phyloP scores from a whole-genome alignment of 768 basidiomycete species.

The Naganishia vishniacii region DNA sequence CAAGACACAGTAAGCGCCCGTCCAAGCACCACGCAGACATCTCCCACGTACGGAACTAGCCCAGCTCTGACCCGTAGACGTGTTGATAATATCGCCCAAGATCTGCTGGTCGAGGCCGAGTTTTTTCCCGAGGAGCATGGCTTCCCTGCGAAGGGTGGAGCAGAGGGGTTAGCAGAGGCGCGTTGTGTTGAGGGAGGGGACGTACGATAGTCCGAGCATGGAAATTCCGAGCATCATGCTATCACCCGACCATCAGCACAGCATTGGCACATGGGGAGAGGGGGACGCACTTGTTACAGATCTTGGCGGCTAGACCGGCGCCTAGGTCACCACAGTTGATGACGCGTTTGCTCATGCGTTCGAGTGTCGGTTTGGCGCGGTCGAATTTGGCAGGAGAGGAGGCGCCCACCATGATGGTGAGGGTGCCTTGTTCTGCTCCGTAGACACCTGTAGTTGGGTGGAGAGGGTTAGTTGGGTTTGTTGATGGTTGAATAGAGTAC shows the following conservation, averaged over 20 bases:
- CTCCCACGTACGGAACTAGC: slow-evolving; percentile 19
- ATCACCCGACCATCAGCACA: neutral
- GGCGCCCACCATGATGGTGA: slow-evolving; percentile 30
- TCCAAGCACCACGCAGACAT: neutral
- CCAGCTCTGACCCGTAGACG: slow-evolving; percentile 29
- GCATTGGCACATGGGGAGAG: too few species aligned
- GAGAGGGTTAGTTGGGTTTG: neutral
- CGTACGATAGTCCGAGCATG: slow-evolving; percentile 30
- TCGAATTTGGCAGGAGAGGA: slow-evolving; percentile 23
- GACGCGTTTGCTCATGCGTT: slow-evolving; percentile 22
- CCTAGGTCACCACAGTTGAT: slow-evolving; percentile 27
- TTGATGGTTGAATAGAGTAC: too few species aligned
- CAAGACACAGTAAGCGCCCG: too few species aligned
- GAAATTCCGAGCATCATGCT: slow-evolving; percentile 30
- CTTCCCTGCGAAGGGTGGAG: slow-evolving; percentile 18
- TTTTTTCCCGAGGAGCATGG: slow-evolving; percentile 28
- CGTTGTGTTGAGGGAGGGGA: too few species aligned
- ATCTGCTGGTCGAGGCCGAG: slow-evolving; percentile 26
- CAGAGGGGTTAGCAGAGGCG: neutral
- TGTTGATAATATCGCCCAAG: slow-evolving; percentile 30
- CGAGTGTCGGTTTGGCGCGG: slow-evolving; percentile 22
- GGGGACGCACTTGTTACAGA: slow-evolving; percentile 31
- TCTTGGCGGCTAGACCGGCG: slow-evolving; percentile 27
- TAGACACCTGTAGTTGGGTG: slow-evolving; percentile 26
- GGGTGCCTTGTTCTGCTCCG: slow-evolving; percentile 26